Conservation (phyloP, 83 land plant genomes). For the Diphasiastrum complanatum region DNA sequence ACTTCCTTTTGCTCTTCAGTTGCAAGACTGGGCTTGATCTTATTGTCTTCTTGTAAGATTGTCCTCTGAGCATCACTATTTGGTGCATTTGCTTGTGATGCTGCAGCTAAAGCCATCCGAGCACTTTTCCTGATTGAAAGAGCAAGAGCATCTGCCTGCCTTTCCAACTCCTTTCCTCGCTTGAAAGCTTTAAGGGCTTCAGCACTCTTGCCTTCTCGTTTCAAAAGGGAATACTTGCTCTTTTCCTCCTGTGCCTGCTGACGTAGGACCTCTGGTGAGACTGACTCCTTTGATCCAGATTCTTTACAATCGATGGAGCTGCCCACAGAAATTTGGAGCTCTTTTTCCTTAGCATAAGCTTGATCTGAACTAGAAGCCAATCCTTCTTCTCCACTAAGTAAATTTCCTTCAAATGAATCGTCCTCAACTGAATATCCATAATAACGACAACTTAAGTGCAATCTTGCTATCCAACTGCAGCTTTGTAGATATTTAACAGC, state of each 20-base stretch:
- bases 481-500: no score
- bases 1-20: neutral
- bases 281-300: neutral
- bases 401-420: no score
- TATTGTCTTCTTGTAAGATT: neutral
- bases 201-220: conserved; percentile 71
- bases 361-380: no score
- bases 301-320: conserved; percentile 6
- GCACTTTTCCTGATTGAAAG: conserved; percentile 48
- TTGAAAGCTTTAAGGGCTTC: conserved; percentile 89
- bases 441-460: no score
- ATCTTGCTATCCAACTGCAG: no score
- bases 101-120: conserved; percentile 26
- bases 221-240: conserved; percentile 51
- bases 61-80: neutral
- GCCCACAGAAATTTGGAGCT: conserved; percentile 6
- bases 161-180: conserved; percentile 85
- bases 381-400: no score
- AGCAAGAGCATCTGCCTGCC: conserved; percentile 79
- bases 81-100: neutral
- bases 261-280: conserved; percentile 67
- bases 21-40: neutral
- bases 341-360: conserved; percentile 8
- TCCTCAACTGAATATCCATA: no score
- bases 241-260: conserved; percentile 78